A percentile compares a stretch with the other conserved stretches of the same genome.
phyloP scores from a whole-genome alignment of 345 rosid species.

The Leavenworthia alabamica region DNA sequence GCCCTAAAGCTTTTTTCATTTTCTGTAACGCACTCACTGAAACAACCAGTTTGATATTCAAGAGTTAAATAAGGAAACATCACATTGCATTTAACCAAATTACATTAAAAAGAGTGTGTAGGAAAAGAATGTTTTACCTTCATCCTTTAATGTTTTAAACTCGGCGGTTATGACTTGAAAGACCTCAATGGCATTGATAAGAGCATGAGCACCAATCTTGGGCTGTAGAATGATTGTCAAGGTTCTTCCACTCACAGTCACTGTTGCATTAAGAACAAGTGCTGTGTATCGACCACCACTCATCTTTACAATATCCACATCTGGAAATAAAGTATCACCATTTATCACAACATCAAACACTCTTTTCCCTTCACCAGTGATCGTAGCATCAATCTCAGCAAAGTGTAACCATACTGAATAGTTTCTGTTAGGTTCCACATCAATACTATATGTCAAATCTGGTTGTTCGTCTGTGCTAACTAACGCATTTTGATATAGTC shows the following conservation, averaged over 20 bases:
- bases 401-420: constrained; percentile 94
- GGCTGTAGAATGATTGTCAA: constrained; percentile 70
- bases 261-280: constrained; percentile 72
- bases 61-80: neutral
- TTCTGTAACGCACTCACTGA: constrained; percentile 67
- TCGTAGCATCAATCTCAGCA: constrained; percentile 74
- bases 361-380: constrained; percentile 59
- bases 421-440: constrained; percentile 85
- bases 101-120: neutral
- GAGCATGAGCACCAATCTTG: constrained; percentile 52
- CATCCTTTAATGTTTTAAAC: constrained; percentile 63
- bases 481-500: constrained; percentile 71
- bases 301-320: constrained; percentile 58
- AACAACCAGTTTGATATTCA: constrained; percentile 13
- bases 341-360: constrained; percentile 81
- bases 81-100: neutral
- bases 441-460: constrained; percentile 60
- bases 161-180: constrained; percentile 66
- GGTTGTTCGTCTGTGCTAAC: constrained; percentile 63
- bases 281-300: constrained; percentile 65
- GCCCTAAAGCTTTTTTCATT: constrained; percentile 62
- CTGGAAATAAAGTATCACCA: constrained; percentile 46
- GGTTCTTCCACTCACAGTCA: constrained; percentile 73
- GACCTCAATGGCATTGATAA: constrained; percentile 84
- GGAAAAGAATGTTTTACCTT: constrained; percentile 48